Base-by-base conservation (phyloP, 1,284 basidiomycete genomes). In the Ustilago cynodontis region DNA sequence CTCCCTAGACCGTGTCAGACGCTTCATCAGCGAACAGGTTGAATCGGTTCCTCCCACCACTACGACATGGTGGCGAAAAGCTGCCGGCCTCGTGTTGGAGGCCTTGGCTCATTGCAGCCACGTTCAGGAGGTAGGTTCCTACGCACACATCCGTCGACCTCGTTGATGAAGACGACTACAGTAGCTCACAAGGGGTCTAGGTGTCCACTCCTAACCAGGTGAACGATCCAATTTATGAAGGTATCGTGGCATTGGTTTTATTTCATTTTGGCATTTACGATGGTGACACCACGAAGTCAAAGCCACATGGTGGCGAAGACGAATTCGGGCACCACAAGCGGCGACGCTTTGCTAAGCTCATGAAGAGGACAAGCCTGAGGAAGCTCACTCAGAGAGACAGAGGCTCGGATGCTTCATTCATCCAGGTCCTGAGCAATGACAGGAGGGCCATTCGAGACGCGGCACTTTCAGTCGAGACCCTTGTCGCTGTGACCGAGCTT, bases 251-350 rank as follows among this genome's bases (percentile, higher is more conserved):
- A 1, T 11, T 71, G 28, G 62, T 56, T 20, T 61, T 64, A 5
- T 31, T 63, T 24, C 60, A 69, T 29, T 62, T 69, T 39, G 66
- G 60, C 9, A 49, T 63, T 16, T 50, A 59, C 13, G 45, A 69
- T n/a, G 1, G 60, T 1, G 49, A 35, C 24, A 24, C 9, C 1
- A 37, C 26, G 2, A 22, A 9, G 7, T 9, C 16, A 10, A 13
- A 3, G 22, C 0, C 43, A 22, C 29, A n/a, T n/a, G 14, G 28
- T 11, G 6, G 29, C 14, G 3, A 9, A 26, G 41, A 47, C 11
- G 56, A 26, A 2, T 24, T 8, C 14, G 20, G 6, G 4, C 1
- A 2, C n/a, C 20, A 29, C 6, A 35, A 43, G 14, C 29, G 8
- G 4, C 49, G 18, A 3, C 29, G 47, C 28, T 18, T 57, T 18